Evolutionary conservation across 2,329 filamentous ascomycete genomes (phyloP).

Genomic region (Alternaria sp.): DNA sequence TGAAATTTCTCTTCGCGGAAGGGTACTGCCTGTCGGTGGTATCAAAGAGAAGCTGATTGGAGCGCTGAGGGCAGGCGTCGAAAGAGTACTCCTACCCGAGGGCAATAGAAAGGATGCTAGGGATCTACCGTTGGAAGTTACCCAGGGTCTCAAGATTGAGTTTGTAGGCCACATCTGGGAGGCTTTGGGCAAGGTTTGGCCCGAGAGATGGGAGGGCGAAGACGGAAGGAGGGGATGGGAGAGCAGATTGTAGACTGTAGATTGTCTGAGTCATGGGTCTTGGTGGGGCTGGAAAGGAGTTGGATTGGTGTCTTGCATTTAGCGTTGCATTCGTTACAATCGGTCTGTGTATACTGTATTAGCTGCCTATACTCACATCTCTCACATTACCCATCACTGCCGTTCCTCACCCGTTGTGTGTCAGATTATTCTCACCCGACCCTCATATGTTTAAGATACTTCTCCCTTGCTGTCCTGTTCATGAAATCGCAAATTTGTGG

Average conservation of each 20-base stretch:
- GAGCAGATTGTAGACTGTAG: slow-evolving; percentile 69
- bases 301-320: background rate
- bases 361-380: background rate
- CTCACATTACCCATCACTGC: background rate
- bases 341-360: background rate
- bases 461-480: background rate
- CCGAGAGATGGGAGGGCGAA: slow-evolving; percentile 79
- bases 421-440: background rate
- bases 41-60: slow-evolving; percentile 99
- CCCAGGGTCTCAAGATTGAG: slow-evolving; percentile 83
- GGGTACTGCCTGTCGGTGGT: slow-evolving; percentile 91
- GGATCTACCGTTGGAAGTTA: slow-evolving; percentile 89
- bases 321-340: slow-evolving; percentile 3
- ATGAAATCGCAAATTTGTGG: background rate
- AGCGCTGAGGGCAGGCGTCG: slow-evolving; percentile 88
- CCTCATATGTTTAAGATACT: background rate
- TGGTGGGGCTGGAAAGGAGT: background rate
- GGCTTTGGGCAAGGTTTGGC: slow-evolving; percentile 89
- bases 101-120: slow-evolving; percentile 92
- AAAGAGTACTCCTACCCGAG: slow-evolving; percentile 86
- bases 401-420: background rate
- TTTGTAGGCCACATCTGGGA: slow-evolving; percentile 96
- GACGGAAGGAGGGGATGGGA: slow-evolving; percentile 68
- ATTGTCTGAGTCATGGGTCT: background rate
- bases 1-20: slow-evolving; percentile 79